Percentiles rank a stretch among this genome's conserved stretches.
Evolutionary conservation across 2,329 filamentous ascomycete genomes (phyloP).

Genomic region (Scedosporium aurantiacum): DNA sequence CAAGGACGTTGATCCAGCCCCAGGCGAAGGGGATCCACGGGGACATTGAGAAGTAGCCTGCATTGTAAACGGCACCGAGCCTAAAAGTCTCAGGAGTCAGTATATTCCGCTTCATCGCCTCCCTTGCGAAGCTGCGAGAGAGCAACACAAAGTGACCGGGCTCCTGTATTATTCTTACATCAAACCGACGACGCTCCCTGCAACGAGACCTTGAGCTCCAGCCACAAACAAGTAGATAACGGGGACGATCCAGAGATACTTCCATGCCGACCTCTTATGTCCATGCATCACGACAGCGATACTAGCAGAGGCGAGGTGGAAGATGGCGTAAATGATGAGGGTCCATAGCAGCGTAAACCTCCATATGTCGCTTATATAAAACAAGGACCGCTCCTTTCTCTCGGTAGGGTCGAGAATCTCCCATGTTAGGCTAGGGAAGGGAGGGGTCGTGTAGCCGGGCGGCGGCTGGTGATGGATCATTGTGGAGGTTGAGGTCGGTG

Average conservation of each 20-base stretch:
- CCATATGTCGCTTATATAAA: constrained; percentile 68
- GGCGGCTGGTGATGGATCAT: constrained; percentile 22
- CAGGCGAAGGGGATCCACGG: constrained; percentile 90
- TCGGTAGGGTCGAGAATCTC: constrained; percentile 36
- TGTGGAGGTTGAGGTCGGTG: not conserved
- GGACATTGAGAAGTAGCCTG: constrained; percentile 80
- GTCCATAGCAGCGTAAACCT: constrained; percentile 85
- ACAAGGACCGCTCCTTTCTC: constrained; percentile 48
- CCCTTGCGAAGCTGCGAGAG: too few species aligned
- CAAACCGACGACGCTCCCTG: constrained; percentile 70
- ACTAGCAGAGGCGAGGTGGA: constrained; percentile 60
- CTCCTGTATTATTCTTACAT: constrained; percentile 43
- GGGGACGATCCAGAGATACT: constrained; percentile 60
- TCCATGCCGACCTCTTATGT: constrained; percentile 43
- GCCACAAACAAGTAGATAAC: constrained; percentile 61
- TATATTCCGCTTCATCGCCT: not conserved
- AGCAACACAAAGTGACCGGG: not conserved
- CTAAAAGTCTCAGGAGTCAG: not conserved
- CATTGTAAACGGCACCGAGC: constrained; percentile 67
- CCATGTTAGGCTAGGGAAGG: constrained; percentile 77
- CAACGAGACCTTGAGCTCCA: constrained; percentile 64
- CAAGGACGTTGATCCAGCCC: constrained; percentile 72
- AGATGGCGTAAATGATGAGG: constrained; percentile 62
- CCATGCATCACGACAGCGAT: constrained; percentile 66
- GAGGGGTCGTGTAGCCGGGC: constrained; percentile 49